Percentiles rank a stretch among this genome's conserved stretches.
Evolutionary conservation across 495 filamentous ascomycete species (phyloP).

Genomic region (Thermochaetoides thermophila): DNA sequence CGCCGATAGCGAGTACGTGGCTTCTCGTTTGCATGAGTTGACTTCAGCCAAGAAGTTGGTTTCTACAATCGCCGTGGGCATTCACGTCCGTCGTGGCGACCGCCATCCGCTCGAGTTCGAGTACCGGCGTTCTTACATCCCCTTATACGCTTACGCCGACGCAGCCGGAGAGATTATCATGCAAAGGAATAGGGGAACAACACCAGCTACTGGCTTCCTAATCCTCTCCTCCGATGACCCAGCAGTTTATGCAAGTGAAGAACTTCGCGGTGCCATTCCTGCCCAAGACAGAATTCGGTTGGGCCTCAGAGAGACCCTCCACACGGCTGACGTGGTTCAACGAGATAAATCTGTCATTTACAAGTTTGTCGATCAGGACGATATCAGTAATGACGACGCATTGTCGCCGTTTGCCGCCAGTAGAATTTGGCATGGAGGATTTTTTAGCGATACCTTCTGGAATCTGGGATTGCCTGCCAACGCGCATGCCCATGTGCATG

Average conservation of each 20-base stretch:
- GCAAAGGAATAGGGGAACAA: slow-evolving; percentile 22
- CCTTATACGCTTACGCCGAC: slow-evolving; percentile 43
- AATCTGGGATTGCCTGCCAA: too few relatives aligned
- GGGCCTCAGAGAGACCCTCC: slow-evolving; percentile 39
- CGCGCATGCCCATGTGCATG: too few relatives aligned
- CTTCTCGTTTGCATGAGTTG: slow-evolving; percentile 32
- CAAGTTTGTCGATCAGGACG: slow-evolving; percentile 48
- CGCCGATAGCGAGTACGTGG: slow-evolving; percentile 43
- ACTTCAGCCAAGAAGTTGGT: slow-evolving; percentile 28
- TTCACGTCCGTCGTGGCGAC: slow-evolving; percentile 65
- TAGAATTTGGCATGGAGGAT: slow-evolving; percentile 67
- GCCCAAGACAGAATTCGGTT: slow-evolving; percentile 54
- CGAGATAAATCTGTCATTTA: slow-evolving; percentile 29
- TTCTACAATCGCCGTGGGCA: slow-evolving; percentile 34
- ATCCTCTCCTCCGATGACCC: slow-evolving; percentile 61
- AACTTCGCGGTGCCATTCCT: slow-evolving; percentile 33
- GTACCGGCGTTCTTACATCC: slow-evolving; percentile 52
- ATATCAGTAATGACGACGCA: too few relatives aligned
- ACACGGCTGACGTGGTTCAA: slow-evolving; percentile 14
- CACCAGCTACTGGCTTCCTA: slow-evolving; percentile 25
- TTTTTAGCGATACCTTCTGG: slow-evolving; percentile 57
- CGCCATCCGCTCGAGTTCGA: slow-evolving; percentile 50
- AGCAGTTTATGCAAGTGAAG: slow-evolving; percentile 41
- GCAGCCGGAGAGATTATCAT: slow-evolving; percentile 29
- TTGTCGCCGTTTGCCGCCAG: too few relatives aligned